Conservation (phyloP, 371 early-diverging fungal species). For the Smittium culicis region DNA sequence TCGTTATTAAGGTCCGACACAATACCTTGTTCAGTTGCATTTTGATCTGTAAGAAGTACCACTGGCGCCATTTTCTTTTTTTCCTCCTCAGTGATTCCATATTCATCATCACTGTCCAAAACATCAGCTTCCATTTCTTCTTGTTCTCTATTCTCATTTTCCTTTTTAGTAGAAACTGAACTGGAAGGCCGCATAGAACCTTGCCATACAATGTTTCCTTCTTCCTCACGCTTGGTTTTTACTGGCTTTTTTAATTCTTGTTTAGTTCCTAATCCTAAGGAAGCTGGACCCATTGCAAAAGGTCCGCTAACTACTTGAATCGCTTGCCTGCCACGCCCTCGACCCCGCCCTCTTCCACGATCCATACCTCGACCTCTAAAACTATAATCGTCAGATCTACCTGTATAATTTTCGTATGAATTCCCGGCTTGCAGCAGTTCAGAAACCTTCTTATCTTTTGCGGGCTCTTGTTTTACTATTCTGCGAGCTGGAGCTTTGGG, state of each 20-base stretch:
- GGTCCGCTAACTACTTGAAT: neutral
- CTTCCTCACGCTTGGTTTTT: neutral
- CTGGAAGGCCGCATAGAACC: neutral
- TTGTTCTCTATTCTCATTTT: neutral
- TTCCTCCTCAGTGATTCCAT: neutral
- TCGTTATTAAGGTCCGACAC: neutral
- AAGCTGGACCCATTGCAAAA: slow-evolving; percentile 12
- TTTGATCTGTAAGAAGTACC: slow-evolving; percentile 4
- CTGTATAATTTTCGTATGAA: neutral
- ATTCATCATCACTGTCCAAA: neutral
- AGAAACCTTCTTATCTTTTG: neutral
- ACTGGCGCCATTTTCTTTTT: slow-evolving; percentile 1
- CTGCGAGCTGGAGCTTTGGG: too few species aligned
- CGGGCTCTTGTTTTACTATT: neutral
- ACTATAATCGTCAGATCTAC: neutral
- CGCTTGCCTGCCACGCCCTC: neutral
- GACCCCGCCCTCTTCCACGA: slow-evolving; percentile 8
- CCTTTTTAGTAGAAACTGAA: neutral
- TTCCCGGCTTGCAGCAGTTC: neutral
- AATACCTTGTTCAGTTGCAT: neutral
- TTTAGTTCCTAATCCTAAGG: neutral
- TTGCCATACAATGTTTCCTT: neutral
- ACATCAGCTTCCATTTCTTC: neutral
- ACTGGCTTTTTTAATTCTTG: neutral
- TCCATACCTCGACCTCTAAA: slow-evolving; percentile 1